These are phyloP conservation scores for Orbilia brochopaga DNA, from an alignment of 2,329 filamentous ascomycete species.

Conservation along the genomic window DNA sequence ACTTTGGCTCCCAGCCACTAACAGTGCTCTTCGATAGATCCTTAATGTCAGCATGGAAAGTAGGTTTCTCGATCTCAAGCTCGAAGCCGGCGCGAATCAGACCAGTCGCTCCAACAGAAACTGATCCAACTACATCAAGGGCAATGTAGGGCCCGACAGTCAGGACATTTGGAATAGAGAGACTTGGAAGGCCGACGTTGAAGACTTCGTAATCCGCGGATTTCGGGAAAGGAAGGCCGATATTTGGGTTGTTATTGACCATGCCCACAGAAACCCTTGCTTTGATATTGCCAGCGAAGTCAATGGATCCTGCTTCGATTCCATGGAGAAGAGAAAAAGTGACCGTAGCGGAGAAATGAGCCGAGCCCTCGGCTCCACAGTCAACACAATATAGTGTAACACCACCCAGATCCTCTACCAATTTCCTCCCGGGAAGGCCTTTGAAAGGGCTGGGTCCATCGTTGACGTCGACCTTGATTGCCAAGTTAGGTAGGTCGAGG, in stretches of 20 bases:
- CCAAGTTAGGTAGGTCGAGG: conserved; percentile 18
- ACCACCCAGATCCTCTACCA: conserved; percentile 20
- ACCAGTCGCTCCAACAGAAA: conserved; percentile 30
- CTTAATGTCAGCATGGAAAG: conserved; percentile 33
- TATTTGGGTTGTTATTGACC: conserved; percentile 27
- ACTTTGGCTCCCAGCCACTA: conserved; percentile 38
- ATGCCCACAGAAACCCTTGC: conserved; percentile 32
- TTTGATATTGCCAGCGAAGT: conserved; percentile 46
- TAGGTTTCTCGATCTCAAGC: conserved; percentile 31
- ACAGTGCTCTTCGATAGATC: conserved; percentile 26
- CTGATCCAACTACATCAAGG: conserved; percentile 29
- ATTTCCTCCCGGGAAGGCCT: conserved; percentile 16
- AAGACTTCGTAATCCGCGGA: conserved; percentile 31
- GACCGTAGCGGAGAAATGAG: conserved; percentile 32
- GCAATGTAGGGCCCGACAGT: conserved; percentile 43
- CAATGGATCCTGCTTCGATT: conserved; percentile 42
- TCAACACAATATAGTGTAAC: conserved; percentile 44
- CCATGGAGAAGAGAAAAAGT: conserved; percentile 37
- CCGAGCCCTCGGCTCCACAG: conserved; percentile 30
- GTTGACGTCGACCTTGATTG: conserved; percentile 32
- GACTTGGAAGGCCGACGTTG: conserved; percentile 32
- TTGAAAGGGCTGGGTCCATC: conserved; percentile 28
- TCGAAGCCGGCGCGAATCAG: conserved; percentile 42
- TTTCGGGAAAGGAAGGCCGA: conserved; percentile 17
- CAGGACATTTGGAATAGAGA: conserved; percentile 37